Base-by-base conservation (phyloP, 2,329 filamentous ascomycete genomes). In the Penicillium occitanis region DNA sequence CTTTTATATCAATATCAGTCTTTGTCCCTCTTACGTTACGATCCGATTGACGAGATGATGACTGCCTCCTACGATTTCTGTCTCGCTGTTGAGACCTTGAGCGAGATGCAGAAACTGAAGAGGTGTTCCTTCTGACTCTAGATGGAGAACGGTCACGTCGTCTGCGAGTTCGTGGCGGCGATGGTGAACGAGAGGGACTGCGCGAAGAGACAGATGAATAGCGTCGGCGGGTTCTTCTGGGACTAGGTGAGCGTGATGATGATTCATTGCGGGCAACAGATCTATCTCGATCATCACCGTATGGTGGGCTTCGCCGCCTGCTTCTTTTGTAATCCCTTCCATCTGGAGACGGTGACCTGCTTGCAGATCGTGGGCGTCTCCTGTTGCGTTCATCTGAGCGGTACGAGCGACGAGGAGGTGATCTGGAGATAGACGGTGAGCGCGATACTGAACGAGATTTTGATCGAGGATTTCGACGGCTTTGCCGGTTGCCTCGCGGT, bases 181-280 rank as follows among this genome's bases (percentile, higher is more conserved):
- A 78, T 22, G 77, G 78, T 25, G 77, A 74, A 30, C 72, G 75
- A 33, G 76, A 78, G 60, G 72, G 69, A 69, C 74, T 79, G 72
- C 74, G 77, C 61, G 76, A 75, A 67, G 77, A 78, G 62, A 76
- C 71, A 61, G 78, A 80, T 72, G 77, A 73, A 68, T 72, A 77
- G 73, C 76, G 76, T 70, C 73, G 74, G 71, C 77, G 78, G 68
- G 76, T 73, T 79, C 80, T 75, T 82, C 82, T 85, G 79, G 82
- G 78, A 76, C 81, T 81, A 79, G 77, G 84, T 85, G 84, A 86
- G 83, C 82, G 83, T 72, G 82, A 82, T 74, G 79, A 82, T 74
- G 79, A 79, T 71, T 79, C 75, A 79, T 76, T 79, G 72, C 79
- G 80, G 75, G 80, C 77, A 71, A 72, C 75, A 75, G 83, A 83